Evolutionary conservation across 78 protist species (phyloP).

Genomic region (Guillardia theta): DNA sequence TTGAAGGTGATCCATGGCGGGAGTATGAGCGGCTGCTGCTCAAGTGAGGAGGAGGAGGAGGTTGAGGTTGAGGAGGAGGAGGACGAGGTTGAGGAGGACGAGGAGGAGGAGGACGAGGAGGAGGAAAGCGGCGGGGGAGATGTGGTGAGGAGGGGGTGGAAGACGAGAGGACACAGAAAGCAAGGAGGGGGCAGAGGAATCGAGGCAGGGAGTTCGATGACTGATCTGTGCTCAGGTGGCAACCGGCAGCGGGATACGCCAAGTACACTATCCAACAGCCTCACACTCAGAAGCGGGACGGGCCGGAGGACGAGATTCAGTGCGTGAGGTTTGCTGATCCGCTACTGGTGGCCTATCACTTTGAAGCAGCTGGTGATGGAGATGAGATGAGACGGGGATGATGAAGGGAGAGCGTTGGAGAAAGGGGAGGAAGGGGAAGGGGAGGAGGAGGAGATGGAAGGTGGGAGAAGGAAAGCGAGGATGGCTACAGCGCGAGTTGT

Average conservation of each 20-base stretch:
- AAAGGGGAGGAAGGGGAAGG: background rate
- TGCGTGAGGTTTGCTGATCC: conserved; percentile 3
- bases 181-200: background rate
- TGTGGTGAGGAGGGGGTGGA: background rate
- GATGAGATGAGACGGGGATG: no score
- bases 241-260: conserved; percentile 1
- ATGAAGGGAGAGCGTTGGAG: background rate
- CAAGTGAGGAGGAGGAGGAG: background rate
- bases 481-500: no score
- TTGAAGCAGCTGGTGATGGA: background rate
- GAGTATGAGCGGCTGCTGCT: background rate
- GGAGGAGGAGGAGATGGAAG: background rate
- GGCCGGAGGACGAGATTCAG: background rate
- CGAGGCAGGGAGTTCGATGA: background rate
- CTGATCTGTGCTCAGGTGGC: background rate
- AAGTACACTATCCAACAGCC: conserved; percentile 2
- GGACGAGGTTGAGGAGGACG: background rate
- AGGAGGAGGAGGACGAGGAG: background rate
- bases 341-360: background rate
- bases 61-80: background rate
- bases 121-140: background rate
- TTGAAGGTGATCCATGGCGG: background rate
- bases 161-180: background rate
- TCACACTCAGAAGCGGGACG: background rate
- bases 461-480: no score